Evolutionary conservation across 2,329 filamentous ascomycete species (phyloP).

Genomic region (Macroventuria anomochaeta): DNA sequence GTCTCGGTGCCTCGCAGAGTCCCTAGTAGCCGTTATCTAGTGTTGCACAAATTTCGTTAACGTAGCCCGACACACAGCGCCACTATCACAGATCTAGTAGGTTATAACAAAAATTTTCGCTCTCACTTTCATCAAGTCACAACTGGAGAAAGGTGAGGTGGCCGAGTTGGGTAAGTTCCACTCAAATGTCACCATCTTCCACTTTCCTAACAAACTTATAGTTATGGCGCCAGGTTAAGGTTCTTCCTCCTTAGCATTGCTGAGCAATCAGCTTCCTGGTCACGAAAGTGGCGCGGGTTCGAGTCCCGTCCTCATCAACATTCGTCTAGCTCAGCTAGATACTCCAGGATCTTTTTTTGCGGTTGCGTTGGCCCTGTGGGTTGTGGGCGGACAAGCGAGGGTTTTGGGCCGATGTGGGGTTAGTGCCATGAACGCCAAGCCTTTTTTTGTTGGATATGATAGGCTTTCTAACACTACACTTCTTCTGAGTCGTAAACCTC

Average conservation of each 20-base stretch:
- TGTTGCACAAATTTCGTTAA: too few relatives aligned
- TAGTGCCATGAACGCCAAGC: too few relatives aligned
- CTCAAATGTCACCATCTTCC: neutral
- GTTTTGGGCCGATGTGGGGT: neutral
- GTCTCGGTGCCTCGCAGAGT: too few relatives aligned
- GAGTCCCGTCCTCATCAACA: slow-evolving; percentile 50
- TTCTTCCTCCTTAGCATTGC: slow-evolving; percentile 36
- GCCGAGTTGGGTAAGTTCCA: slow-evolving; percentile 33
- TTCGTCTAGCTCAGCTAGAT: slow-evolving; percentile 11
- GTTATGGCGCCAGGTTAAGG: slow-evolving; percentile 49
- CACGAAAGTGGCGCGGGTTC: slow-evolving; percentile 50
- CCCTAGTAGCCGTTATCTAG: too few relatives aligned
- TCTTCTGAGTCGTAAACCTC: too few relatives aligned
- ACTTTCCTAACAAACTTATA: neutral
- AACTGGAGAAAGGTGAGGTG: slow-evolving; percentile 33
- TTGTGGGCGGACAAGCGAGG: neutral
- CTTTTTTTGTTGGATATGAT: too few relatives aligned
- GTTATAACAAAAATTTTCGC: neutral
- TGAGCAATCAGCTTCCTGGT: slow-evolving; percentile 41
- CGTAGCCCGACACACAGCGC: too few relatives aligned
- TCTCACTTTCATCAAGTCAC: slow-evolving; percentile 15
- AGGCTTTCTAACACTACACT: too few relatives aligned
- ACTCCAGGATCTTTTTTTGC: slow-evolving; percentile 13
- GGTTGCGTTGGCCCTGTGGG: neutral
- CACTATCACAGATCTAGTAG: neutral